Percentiles rank a stretch among this genome's conserved stretches.
These are phyloP conservation scores for Senna tora DNA, from an alignment of 306 rosid species.

Conservation along the genomic window DNA sequence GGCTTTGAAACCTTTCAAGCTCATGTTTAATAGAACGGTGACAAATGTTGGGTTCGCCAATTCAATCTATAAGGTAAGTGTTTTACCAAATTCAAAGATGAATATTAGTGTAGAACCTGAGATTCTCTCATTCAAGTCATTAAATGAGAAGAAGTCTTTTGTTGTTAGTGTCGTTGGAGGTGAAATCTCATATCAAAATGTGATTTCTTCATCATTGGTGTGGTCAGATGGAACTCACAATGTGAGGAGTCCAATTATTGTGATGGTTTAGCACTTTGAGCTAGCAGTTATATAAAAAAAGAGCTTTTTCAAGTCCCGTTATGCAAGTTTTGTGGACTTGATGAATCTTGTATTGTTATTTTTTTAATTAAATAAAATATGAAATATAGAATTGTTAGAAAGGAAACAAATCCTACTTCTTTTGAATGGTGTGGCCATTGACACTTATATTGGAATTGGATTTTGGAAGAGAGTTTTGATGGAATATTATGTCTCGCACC, in stretches of 20 bases:
- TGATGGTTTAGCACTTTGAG: background rate
- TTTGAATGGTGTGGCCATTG: too few relatives aligned
- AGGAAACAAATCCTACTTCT: too few relatives aligned
- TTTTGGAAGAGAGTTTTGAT: too few relatives aligned
- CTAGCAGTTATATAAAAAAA: too few relatives aligned
- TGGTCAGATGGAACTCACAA: constrained; percentile 50
- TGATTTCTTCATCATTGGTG: constrained; percentile 19
- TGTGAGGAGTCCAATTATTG: constrained; percentile 46
- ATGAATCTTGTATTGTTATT: too few relatives aligned
- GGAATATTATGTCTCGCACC: too few relatives aligned
- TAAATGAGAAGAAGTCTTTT: constrained; percentile 44
- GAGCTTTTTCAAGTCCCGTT: too few relatives aligned
- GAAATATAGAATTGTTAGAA: too few relatives aligned
- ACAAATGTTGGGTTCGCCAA: constrained; percentile 49
- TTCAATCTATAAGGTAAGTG: constrained; percentile 37
- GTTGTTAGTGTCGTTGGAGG: constrained; percentile 37
- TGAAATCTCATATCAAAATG: background rate
- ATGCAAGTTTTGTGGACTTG: too few relatives aligned
- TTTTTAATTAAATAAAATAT: too few relatives aligned
- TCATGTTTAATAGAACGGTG: constrained; percentile 34
- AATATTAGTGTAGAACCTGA: constrained; percentile 38
- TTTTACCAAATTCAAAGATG: constrained; percentile 1
- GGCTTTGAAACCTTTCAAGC: background rate
- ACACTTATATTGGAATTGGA: too few relatives aligned
- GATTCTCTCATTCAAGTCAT: constrained; percentile 38